These are phyloP conservation scores for Botrytis byssoidea DNA, from an alignment of 2,329 filamentous ascomycete genomes.

Conservation along the genomic window DNA sequence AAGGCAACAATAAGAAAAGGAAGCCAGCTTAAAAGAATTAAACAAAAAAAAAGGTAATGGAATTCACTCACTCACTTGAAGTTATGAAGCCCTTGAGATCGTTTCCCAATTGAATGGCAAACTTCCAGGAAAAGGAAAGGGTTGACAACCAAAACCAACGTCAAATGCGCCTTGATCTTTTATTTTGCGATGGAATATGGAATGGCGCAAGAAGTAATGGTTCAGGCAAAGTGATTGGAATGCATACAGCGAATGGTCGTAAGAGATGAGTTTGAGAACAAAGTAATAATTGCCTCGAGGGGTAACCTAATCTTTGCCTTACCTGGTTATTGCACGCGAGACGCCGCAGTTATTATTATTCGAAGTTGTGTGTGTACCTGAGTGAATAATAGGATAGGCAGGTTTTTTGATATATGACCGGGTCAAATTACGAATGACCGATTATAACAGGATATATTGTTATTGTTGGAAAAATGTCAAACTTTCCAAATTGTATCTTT, in stretches of 20 bases:
- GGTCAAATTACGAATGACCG: neutral
- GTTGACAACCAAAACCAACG: conserved; percentile 14
- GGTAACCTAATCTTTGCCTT: conserved; percentile 19
- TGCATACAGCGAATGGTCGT: conserved; percentile 14
- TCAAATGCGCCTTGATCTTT: neutral
- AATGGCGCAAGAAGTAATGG: conserved; percentile 1
- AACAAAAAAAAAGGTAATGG: neutral
- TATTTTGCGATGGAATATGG: conserved; percentile 10
- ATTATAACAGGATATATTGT: conserved; percentile 8
- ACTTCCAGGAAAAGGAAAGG: neutral
- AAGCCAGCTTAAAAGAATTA: neutral
- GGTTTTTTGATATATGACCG: neutral
- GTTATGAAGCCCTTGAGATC: conserved; percentile 5
- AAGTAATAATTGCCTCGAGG: conserved; percentile 18
- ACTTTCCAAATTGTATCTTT: neutral
- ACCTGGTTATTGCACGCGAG: conserved; percentile 18
- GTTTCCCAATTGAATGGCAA: neutral
- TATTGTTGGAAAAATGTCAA: neutral
- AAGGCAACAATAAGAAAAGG: neutral
- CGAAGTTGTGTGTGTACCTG: neutral
- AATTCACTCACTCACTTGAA: conserved; percentile 14
- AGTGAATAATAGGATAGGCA: neutral
- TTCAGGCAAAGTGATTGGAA: conserved; percentile 17
- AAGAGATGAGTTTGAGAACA: conserved; percentile 14
- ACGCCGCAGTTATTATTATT: conserved; percentile 17